Evolutionary conservation across 1,139 yeast species (phyloP).

Genomic region (Magnusiomyces magnusii): DNA sequence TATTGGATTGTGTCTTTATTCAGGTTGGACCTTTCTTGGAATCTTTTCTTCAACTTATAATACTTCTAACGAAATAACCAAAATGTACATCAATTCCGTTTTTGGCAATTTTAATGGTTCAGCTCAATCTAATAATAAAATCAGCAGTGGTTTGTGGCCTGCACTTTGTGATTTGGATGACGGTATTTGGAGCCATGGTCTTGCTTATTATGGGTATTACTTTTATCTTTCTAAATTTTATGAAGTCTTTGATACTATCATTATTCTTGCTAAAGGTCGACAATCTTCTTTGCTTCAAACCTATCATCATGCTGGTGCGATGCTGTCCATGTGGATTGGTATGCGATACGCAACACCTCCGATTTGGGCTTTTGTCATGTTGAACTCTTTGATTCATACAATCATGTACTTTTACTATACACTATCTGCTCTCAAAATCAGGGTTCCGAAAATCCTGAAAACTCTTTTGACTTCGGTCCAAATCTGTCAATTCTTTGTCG

Average conservation of each 20-base stretch:
- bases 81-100: slow-evolving; percentile 9
- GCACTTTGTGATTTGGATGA: slow-evolving; percentile 54
- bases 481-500: slow-evolving; percentile 61
- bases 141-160: slow-evolving; percentile 45
- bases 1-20: slow-evolving; percentile 53
- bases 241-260: slow-evolving; percentile 62
- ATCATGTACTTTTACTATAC: slow-evolving; percentile 71
- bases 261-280: slow-evolving; percentile 61
- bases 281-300: slow-evolving; percentile 64
- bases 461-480: slow-evolving; percentile 59
- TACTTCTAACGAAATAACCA: slow-evolving; percentile 24
- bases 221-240: slow-evolving; percentile 67
- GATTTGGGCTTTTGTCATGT: slow-evolving; percentile 73
- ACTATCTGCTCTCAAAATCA: slow-evolving; percentile 52
- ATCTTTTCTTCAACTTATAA: slow-evolving; percentile 46
- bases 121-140: no score
- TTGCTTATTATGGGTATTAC: slow-evolving; percentile 56
- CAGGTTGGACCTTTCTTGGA: slow-evolving; percentile 68
- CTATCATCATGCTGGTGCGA: slow-evolving; percentile 77
- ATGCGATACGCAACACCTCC: slow-evolving; percentile 66
- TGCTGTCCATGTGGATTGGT: slow-evolving; percentile 81
- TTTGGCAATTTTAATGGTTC: slow-evolving; percentile 10
- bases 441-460: slow-evolving; percentile 53
- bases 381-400: slow-evolving; percentile 69
- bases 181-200: slow-evolving; percentile 53